Percentiles rank a stretch among this genome's conserved stretches.
phyloP scores from a whole-genome alignment of 805 yeast genomes.

The Ogataea pini region DNA sequence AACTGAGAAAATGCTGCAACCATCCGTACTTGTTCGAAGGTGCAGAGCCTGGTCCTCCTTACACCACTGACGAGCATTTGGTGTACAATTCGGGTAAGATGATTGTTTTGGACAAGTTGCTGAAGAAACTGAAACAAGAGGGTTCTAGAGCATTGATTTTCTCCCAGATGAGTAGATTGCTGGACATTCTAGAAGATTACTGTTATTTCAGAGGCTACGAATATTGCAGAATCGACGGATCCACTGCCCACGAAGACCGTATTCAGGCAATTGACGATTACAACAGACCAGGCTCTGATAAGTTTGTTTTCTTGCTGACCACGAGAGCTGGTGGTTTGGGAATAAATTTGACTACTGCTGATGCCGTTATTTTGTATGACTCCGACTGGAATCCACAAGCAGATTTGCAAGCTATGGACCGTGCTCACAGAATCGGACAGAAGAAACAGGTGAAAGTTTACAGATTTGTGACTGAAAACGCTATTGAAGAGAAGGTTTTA shows the following conservation, averaged over 20 bases:
- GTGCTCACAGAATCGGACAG: slow-evolving; percentile 97
- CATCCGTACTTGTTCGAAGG: slow-evolving; percentile 97
- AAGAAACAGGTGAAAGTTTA: slow-evolving; percentile 92
- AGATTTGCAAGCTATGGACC: slow-evolving; percentile 96
- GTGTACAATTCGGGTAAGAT: slow-evolving; percentile 89
- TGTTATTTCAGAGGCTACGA: slow-evolving; percentile 80
- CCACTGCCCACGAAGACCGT: slow-evolving; percentile 91
- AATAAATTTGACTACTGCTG: slow-evolving; percentile 89
- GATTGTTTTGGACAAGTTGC: slow-evolving; percentile 80
- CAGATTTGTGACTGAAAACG: slow-evolving; percentile 91
- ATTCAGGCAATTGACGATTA: slow-evolving; percentile 90
- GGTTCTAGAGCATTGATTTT: slow-evolving; percentile 92
- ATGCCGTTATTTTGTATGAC: slow-evolving; percentile 83
- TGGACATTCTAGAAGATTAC: slow-evolving; percentile 91
- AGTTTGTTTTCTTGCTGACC: slow-evolving; percentile 81
- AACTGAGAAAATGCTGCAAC: slow-evolving; percentile 91
- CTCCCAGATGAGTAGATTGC: slow-evolving; percentile 88
- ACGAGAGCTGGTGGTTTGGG: slow-evolving; percentile 98
- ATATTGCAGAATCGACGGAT: slow-evolving; percentile 92
- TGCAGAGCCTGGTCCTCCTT: slow-evolving; percentile 99
- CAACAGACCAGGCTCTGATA: slow-evolving; percentile 77
- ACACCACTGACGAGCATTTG: slow-evolving; percentile 91
- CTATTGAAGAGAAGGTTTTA: slow-evolving; percentile 93
- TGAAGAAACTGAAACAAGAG: slow-evolving; percentile 65
- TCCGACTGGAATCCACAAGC: slow-evolving; percentile 99